Evolutionary conservation across 441 rosid genomes (phyloP), one percentile per base, ranked within the genome.

Genomic region (Populus hybrid): DNA sequence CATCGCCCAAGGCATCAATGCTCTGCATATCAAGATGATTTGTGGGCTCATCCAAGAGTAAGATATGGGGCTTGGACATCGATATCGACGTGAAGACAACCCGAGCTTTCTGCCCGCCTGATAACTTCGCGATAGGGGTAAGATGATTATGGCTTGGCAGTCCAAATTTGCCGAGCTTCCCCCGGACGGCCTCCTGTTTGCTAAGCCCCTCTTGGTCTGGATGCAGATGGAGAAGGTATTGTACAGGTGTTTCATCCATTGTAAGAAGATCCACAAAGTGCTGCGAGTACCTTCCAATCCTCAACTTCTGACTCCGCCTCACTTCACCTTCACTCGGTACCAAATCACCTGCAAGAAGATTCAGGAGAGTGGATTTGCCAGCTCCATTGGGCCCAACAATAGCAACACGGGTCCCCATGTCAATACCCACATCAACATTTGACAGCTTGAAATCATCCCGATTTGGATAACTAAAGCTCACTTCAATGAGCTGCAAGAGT

Each of bases 331-430:
- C 94, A 0, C 80, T 80, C 12, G 97, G 92, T 81, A 77, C 85
- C 81, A 93, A 77, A 84, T 90, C 97, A 72, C 94, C 95, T 24
- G 95, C 94, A 53, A 93, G 90, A 81, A 93, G 94, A 83, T 91
- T 93, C 83, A 91, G 81, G 24, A 93, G 85, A 70, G 97, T 91
- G 66, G 94, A 91, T 75, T 93, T 93, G 73, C 94, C 97, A 63
- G 97, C 97, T 72, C 97, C 97, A 50, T 89, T 91, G 18, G 97
- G 94, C 79, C 97, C 97, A 74, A 90, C 93, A 34, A 91, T 91
- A 36, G 95, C 97, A 6, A 90, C 95, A 14, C 95, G 79, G 69
- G 97, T 91, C 73, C 94, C 95, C 97, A 93, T 91, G 83, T 93
- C 97, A 64, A 93, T 90, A 72, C 95, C 97, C 36, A 90, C 92